These are phyloP conservation scores for Apiospora phragmitis DNA, from an alignment of 2,329 filamentous ascomycete genomes.

Conservation along the genomic window DNA sequence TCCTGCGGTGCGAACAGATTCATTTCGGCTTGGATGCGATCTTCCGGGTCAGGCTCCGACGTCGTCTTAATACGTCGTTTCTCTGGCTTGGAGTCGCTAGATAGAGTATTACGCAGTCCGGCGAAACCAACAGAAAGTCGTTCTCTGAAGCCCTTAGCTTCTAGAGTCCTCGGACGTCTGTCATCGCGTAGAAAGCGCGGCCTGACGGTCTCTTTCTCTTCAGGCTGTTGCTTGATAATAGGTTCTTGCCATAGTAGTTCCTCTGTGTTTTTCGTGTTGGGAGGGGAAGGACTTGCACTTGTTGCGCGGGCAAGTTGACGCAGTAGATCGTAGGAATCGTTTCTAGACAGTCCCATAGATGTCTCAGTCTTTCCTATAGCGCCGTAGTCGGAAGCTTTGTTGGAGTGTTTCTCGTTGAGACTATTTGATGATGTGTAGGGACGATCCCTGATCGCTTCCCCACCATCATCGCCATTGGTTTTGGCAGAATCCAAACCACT, in stretches of 20 bases:
- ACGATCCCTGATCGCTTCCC: neutral
- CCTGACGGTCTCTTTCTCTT: conserved; percentile 19
- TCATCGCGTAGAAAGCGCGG: conserved; percentile 22
- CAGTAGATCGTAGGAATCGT: conserved; percentile 50
- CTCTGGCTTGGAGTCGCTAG: conserved; percentile 47
- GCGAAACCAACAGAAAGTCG: conserved; percentile 48
- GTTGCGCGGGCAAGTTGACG: conserved; percentile 49
- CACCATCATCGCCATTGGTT: neutral
- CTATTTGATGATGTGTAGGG: neutral
- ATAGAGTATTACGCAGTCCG: conserved; percentile 43
- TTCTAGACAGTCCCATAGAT: conserved; percentile 24
- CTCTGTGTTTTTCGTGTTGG: conserved; percentile 18
- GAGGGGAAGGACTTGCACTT: conserved; percentile 43
- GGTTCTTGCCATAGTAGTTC: conserved; percentile 13
- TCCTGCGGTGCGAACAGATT: conserved; percentile 56
- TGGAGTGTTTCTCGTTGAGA: neutral
- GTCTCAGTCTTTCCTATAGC: conserved; percentile 14
- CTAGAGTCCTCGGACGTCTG: conserved; percentile 21
- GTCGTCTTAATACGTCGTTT: conserved; percentile 48
- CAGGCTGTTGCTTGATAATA: conserved; percentile 15
- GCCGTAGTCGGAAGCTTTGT: conserved; percentile 19
- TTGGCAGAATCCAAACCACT: neutral
- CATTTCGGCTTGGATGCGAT: conserved; percentile 57
- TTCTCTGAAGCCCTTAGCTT: conserved; percentile 30
- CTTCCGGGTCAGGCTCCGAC: conserved; percentile 56